Conservation (phyloP, 441 rosid genomes). For the Rhodomyrtus psidioides region DNA sequence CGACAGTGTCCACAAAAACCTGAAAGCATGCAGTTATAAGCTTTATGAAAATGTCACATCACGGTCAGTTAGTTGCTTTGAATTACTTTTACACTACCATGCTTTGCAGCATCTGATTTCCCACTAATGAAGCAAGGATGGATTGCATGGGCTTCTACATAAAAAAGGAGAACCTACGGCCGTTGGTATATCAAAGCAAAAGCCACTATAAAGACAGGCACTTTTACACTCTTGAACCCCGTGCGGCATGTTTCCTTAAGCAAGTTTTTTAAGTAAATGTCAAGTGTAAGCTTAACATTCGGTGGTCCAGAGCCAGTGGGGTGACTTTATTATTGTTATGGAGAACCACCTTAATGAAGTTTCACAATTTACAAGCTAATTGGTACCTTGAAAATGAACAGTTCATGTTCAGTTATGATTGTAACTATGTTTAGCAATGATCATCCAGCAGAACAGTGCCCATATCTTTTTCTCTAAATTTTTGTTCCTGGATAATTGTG, state of each 20-base stretch:
- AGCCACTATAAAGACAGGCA: neutral
- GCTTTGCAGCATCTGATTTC: neutral
- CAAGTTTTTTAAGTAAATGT: neutral
- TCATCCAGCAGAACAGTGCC: neutral
- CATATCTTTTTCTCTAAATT: neutral
- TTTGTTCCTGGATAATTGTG: neutral
- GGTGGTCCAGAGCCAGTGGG: neutral
- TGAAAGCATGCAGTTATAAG: conserved; percentile 16
- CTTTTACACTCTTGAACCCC: neutral
- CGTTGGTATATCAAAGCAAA: neutral
- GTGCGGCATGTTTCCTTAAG: neutral
- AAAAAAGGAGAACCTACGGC: neutral
- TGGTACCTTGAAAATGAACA: neutral
- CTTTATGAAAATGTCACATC: neutral
- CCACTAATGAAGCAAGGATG: neutral
- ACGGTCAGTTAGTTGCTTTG: neutral
- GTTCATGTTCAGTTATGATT: neutral
- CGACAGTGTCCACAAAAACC: conserved; percentile 90
- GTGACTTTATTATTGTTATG: neutral
- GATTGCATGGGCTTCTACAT: neutral
- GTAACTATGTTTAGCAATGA: neutral
- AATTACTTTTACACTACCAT: neutral
- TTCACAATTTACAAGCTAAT: neutral
- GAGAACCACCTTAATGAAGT: neutral
- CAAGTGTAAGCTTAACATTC: neutral